Conservation (phyloP, 2,329 filamentous ascomycete genomes). For the Amylocarpus encephaloides region DNA sequence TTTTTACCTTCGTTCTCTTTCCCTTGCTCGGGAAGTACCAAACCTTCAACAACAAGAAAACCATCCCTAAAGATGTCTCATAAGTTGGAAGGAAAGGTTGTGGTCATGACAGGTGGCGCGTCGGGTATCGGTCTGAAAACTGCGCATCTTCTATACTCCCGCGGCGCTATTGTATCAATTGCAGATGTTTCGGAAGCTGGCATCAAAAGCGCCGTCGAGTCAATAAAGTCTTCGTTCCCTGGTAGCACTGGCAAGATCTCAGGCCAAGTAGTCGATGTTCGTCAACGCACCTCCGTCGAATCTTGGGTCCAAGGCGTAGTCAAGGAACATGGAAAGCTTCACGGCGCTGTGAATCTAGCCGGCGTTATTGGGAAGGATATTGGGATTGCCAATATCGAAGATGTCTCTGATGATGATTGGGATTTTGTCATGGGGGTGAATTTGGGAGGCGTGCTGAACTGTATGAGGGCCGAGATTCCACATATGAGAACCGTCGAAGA, state of each 20-base stretch:
- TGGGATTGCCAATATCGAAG: constrained; percentile 24
- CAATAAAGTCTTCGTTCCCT: neutral
- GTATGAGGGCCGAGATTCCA: constrained; percentile 42
- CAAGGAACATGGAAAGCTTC: constrained; percentile 30
- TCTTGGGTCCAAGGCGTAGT: constrained; percentile 32
- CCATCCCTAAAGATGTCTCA: neutral
- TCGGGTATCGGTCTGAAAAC: constrained; percentile 70
- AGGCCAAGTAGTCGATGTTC: constrained; percentile 27
- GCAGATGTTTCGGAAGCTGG: constrained; percentile 13
- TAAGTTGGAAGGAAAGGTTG: constrained; percentile 41
- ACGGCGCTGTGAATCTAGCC: constrained; percentile 36
- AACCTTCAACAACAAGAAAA: neutral
- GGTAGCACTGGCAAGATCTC: neutral
- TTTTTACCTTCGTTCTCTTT: no score
- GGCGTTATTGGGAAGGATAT: constrained; percentile 32
- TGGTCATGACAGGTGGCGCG: constrained; percentile 71
- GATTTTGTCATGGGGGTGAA: constrained; percentile 40
- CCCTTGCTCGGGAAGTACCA: no score
- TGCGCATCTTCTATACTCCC: constrained; percentile 39
- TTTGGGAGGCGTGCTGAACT: constrained; percentile 43
- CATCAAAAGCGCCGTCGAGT: constrained; percentile 9
- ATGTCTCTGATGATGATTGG: constrained; percentile 37
- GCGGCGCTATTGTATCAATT: constrained; percentile 14
- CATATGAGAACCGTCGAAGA: constrained; percentile 32
- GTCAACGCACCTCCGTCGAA: constrained; percentile 24